phyloP scores from a whole-genome alignment of 2,329 filamentous ascomycete species.

The Arthrinium puccinioides region DNA sequence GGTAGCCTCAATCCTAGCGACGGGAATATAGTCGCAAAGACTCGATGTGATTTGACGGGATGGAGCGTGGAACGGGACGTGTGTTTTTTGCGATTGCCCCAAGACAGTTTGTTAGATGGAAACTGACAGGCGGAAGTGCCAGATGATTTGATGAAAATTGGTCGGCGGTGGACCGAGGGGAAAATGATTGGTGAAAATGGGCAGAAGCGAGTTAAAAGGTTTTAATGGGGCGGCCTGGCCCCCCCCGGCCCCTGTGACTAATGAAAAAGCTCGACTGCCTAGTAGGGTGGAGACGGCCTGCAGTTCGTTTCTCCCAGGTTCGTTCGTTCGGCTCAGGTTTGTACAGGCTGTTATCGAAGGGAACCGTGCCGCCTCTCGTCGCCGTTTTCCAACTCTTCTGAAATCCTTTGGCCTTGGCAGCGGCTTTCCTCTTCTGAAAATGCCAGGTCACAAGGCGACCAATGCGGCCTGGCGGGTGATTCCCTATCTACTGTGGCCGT shows the following conservation, averaged over 20 bases:
- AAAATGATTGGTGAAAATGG: constrained; percentile 28
- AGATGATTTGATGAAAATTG: constrained; percentile 25
- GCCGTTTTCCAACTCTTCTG: background rate
- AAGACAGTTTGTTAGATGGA: background rate
- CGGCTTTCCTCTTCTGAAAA: too few species aligned
- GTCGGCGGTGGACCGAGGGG: constrained; percentile 23
- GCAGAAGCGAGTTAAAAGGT: constrained; percentile 25
- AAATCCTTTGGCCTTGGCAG: too few species aligned
- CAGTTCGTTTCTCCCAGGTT: too few species aligned
- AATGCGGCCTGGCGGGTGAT: too few species aligned
- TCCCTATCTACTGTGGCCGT: too few species aligned
- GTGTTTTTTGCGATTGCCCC: background rate
- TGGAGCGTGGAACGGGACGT: constrained; percentile 1
- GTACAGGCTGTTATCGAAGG: background rate
- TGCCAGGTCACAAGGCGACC: too few species aligned
- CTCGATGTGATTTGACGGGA: constrained; percentile 6
- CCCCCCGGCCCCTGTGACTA: constrained; percentile 25
- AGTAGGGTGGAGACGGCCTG: background rate
- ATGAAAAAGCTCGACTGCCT: constrained; percentile 16
- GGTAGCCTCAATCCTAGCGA: constrained; percentile 6
- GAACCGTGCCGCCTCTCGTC: background rate
- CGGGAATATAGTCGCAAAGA: constrained; percentile 1
- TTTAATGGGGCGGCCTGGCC: constrained; percentile 21
- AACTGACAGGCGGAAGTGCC: constrained; percentile 12
- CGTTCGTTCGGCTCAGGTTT: too few species aligned